A percentile compares a stretch with the other conserved stretches of the same genome.
These are phyloP conservation scores for Epichloe sp. DNA, from an alignment of 2,329 filamentous ascomycete species.

Conservation along the genomic window DNA sequence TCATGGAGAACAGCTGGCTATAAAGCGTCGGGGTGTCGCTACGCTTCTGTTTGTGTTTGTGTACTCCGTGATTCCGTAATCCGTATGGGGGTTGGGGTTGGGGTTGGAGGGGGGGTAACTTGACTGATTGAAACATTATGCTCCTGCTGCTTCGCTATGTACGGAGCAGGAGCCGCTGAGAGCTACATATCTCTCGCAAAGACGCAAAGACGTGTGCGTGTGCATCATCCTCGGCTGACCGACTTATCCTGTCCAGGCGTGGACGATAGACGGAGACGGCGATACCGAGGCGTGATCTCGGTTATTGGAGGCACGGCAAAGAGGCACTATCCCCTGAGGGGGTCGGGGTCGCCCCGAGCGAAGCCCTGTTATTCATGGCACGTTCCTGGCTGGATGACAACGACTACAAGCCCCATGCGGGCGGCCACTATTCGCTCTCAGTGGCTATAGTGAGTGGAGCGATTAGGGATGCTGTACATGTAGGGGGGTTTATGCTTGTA, in stretches of 20 bases:
- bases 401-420: no score
- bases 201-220: no score
- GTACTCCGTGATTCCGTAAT: background rate
- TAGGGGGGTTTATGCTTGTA: no score
- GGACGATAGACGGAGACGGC: slow-evolving; percentile 1
- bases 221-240: background rate
- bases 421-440: no score
- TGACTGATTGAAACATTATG: background rate
- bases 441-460: no score
- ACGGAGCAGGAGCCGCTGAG: background rate
- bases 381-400: no score
- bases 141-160: background rate
- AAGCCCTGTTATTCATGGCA: background rate
- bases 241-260: background rate
- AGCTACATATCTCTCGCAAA: no score
- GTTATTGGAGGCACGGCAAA: background rate
- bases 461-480: no score
- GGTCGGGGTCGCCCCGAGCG: slow-evolving; percentile 4
- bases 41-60: no score
- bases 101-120: no score
- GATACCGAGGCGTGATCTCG: slow-evolving; percentile 3
- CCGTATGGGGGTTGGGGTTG: no score
- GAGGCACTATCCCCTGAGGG: background rate
- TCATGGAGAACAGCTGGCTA: no score
- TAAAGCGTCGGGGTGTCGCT: background rate